Evolutionary conservation across 108 stramenopile species (phyloP).

Genomic region (Cyclotella choctawhatcheeana): DNA sequence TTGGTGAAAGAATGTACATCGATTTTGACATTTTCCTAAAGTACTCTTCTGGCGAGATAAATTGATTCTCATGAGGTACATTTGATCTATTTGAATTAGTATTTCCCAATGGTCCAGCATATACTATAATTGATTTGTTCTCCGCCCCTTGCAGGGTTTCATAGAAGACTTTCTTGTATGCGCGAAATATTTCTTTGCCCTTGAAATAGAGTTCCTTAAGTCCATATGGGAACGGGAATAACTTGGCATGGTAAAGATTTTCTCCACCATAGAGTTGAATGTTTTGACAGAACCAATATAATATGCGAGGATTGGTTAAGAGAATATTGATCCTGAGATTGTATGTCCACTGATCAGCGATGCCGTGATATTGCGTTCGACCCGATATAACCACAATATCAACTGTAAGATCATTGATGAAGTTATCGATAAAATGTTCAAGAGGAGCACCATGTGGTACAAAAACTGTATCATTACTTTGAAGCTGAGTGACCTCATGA

Average conservation of each 20-base stretch:
- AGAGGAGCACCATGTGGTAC: background rate
- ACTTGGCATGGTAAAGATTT: conserved; percentile 18
- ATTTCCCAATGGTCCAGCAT: background rate
- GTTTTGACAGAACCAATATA: conserved; percentile 23
- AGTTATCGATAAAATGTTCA: background rate
- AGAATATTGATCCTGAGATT: background rate
- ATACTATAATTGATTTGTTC: background rate
- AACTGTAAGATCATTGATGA: background rate
- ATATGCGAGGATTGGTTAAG: background rate
- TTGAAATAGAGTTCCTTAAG: background rate
- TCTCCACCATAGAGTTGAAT: conserved; percentile 1
- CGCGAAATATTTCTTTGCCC: background rate
- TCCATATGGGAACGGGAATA: conserved; percentile 23
- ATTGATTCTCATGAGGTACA: background rate
- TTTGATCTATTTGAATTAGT: background rate
- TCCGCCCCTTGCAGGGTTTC: background rate
- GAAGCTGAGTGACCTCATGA: too few species aligned
- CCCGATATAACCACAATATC: background rate
- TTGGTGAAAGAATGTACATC: conserved; percentile 32
- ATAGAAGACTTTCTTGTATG: background rate
- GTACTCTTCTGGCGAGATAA: conserved; percentile 9
- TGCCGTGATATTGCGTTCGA: too few species aligned
- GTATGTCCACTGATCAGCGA: too few species aligned
- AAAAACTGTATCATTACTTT: background rate
- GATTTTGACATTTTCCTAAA: conserved; percentile 23